Conservation (phyloP, 768 basidiomycete species). For the Cantharellus cinnabarinus region DNA sequence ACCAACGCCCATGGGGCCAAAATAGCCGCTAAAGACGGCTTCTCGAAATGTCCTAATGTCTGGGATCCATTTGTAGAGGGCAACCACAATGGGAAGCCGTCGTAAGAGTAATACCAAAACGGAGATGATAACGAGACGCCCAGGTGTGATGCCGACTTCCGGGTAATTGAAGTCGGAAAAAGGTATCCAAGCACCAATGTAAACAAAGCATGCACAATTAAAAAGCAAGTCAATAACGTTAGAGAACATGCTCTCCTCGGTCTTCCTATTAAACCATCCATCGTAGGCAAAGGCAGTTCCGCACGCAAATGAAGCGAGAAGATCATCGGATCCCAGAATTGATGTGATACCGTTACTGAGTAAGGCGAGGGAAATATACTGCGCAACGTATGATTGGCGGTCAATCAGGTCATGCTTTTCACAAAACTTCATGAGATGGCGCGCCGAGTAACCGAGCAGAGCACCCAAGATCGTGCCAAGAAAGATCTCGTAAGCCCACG, state of each 20-base stretch:
- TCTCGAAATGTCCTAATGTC: slow-evolving; percentile 90
- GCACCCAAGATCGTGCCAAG: slow-evolving; percentile 59
- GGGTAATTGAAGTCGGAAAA: slow-evolving; percentile 57
- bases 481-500: slow-evolving; percentile 73
- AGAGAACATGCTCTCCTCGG: slow-evolving; percentile 86
- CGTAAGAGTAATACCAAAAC: slow-evolving; percentile 66
- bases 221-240: slow-evolving; percentile 87
- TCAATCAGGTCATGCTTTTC: slow-evolving; percentile 74
- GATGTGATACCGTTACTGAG: slow-evolving; percentile 70
- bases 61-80: slow-evolving; percentile 80
- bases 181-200: slow-evolving; percentile 95
- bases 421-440: slow-evolving; percentile 86
- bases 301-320: slow-evolving; percentile 85
- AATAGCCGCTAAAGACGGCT: slow-evolving; percentile 87
- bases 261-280: slow-evolving; percentile 81
- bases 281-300: slow-evolving; percentile 97
- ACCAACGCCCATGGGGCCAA: slow-evolving; percentile 92
- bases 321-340: slow-evolving; percentile 79
- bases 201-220: slow-evolving; percentile 86
- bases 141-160: slow-evolving; percentile 48
- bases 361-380: slow-evolving; percentile 68
- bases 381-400: slow-evolving; percentile 84
- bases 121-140: slow-evolving; percentile 70
- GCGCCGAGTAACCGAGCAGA: slow-evolving; percentile 53
- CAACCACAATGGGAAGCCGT: slow-evolving; percentile 66